Conservation (phyloP, 2,329 filamentous ascomycete species). For the Zarea fungicola region DNA sequence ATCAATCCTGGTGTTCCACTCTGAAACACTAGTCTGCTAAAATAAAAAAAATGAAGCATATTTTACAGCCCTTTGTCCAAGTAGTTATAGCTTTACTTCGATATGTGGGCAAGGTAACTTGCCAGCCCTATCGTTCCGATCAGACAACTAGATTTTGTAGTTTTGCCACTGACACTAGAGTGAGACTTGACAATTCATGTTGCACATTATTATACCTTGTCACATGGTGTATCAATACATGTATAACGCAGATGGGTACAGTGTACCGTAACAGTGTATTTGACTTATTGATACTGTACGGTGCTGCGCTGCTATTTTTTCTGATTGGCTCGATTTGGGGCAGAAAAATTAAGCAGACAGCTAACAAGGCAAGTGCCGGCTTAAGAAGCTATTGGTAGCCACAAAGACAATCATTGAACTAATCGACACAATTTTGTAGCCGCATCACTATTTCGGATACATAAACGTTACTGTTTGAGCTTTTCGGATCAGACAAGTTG, state of each 20-base stretch:
- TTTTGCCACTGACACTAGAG: too few species aligned
- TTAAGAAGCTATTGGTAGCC: not conserved
- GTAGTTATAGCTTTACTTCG: too few species aligned
- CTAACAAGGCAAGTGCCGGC: not conserved
- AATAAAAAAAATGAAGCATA: too few species aligned
- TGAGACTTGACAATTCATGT: too few species aligned
- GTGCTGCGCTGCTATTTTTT: not conserved
- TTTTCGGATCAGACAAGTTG: too few species aligned
- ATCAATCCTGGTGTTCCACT: too few species aligned
- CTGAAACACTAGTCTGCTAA: too few species aligned
- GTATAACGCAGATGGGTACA: not conserved
- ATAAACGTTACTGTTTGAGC: too few species aligned
- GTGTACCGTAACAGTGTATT: not conserved
- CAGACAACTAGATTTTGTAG: too few species aligned
- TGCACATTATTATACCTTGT: not conserved
- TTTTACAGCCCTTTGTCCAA: too few species aligned
- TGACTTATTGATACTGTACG: not conserved
- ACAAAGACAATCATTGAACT: not conserved
- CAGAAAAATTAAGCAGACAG: slow-evolving; percentile 3
- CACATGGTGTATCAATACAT: not conserved
- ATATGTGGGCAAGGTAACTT: too few species aligned
- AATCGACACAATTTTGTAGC: not conserved
- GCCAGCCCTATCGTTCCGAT: too few species aligned
- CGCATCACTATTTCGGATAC: not conserved
- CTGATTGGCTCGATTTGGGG: not conserved